Conservation (phyloP, 2,329 filamentous ascomycete species). For the Teratosphaeria gauchensis region DNA sequence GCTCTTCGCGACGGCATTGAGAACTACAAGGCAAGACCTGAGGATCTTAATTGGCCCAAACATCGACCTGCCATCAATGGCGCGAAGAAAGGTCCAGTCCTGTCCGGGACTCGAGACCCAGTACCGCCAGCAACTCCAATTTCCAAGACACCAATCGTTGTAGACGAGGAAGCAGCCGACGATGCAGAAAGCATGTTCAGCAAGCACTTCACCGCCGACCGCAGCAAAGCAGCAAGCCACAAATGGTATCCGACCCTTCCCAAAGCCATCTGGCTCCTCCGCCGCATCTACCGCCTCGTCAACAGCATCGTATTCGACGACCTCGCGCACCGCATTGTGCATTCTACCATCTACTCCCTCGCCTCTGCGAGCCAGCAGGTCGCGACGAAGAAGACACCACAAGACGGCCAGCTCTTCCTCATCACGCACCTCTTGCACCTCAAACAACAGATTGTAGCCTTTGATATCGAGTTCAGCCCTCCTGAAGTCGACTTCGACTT, state of each 20-base stretch:
- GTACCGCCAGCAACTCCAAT: slow-evolving; percentile 29
- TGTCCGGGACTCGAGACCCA: slow-evolving; percentile 41
- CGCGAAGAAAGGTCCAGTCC: slow-evolving; percentile 30
- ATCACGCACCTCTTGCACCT: slow-evolving; percentile 90
- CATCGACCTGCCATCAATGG: slow-evolving; percentile 16
- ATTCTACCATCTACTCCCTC: slow-evolving; percentile 78
- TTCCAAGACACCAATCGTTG: slow-evolving; percentile 41
- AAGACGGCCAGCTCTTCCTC: slow-evolving; percentile 82
- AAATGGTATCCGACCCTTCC: slow-evolving; percentile 57
- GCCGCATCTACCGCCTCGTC: slow-evolving; percentile 59
- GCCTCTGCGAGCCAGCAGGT: slow-evolving; percentile 61
- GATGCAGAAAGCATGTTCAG: slow-evolving; percentile 37
- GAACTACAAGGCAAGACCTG: slow-evolving; percentile 53
- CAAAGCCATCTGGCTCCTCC: slow-evolving; percentile 59
- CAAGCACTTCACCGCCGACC: slow-evolving; percentile 11
- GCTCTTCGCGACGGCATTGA: slow-evolving; percentile 59
- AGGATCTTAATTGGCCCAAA: slow-evolving; percentile 56
- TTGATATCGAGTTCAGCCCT: slow-evolving; percentile 75
- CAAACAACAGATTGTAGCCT: slow-evolving; percentile 90
- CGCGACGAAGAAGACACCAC: slow-evolving; percentile 50
- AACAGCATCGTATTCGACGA: slow-evolving; percentile 63
- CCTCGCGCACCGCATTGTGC: slow-evolving; percentile 71
- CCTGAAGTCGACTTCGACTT: slow-evolving; percentile 59
- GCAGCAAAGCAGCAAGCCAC: slow-evolving; percentile 6
- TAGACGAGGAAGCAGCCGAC: slow-evolving; percentile 44